Conservation (phyloP, 2,329 filamentous ascomycete genomes). For the Dissoconium aciculare region DNA sequence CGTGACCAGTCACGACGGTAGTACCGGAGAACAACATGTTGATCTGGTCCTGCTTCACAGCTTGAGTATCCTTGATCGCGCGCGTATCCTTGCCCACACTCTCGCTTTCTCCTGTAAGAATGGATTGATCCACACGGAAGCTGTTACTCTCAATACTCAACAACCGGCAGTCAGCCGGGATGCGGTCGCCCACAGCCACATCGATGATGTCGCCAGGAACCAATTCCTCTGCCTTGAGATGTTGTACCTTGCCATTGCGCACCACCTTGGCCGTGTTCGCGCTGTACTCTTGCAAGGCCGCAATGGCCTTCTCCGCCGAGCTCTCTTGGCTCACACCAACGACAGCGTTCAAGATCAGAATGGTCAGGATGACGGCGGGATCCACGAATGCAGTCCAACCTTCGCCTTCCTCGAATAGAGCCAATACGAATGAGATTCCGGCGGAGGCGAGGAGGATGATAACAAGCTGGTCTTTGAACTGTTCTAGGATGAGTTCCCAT, state of each 20-base stretch:
- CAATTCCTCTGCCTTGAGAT: conserved; percentile 89
- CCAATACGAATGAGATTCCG: conserved; percentile 81
- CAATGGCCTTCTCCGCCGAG: conserved; percentile 96
- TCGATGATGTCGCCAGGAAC: conserved; percentile 88
- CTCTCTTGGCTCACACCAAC: conserved; percentile 98
- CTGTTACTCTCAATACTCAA: conserved; percentile 90
- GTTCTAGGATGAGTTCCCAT: conserved; percentile 92
- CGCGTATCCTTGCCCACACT: conserved; percentile 75
- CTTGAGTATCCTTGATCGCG: conserved; percentile 58
- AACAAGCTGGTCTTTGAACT: conserved; percentile 98
- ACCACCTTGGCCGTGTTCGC: conserved; percentile 93
- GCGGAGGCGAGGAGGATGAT: conserved; percentile 88
- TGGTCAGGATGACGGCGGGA: conserved; percentile 88
- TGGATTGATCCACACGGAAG: conserved; percentile 91
- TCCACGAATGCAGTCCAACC: conserved; percentile 98
- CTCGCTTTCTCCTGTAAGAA: conserved; percentile 93
- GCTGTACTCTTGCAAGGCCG: conserved; percentile 95
- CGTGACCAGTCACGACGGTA: conserved; percentile 87
- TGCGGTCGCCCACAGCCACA: conserved; percentile 76
- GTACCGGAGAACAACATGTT: conserved; percentile 99
- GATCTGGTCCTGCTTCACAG: conserved; percentile 91
- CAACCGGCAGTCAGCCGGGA: conserved; percentile 87
- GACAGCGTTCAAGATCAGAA: conserved; percentile 88
- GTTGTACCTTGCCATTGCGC: conserved; percentile 64
- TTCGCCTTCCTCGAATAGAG: conserved; percentile 81